These are phyloP conservation scores for Verruconis gallopava DNA, from an alignment of 2,329 filamentous ascomycete genomes.

Conservation along the genomic window DNA sequence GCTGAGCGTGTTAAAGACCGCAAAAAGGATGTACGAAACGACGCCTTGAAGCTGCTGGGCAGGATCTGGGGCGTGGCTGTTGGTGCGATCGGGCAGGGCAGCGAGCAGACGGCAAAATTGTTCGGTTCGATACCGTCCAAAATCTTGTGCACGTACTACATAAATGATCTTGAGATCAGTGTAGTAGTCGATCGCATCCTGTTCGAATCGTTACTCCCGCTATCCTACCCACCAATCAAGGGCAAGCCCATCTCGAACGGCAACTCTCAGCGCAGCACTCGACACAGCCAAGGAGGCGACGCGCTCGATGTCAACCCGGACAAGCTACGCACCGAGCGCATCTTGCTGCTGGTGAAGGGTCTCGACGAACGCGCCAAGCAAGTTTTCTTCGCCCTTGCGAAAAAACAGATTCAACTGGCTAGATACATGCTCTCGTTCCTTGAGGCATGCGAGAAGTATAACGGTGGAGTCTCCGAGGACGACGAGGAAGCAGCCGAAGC, in stretches of 20 bases:
- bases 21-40: conserved; percentile 65
- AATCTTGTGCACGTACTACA: conserved; percentile 79
- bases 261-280: conserved; percentile 38
- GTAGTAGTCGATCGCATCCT: conserved; percentile 71
- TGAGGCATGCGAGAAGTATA: conserved; percentile 75
- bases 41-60: conserved; percentile 73
- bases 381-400: conserved; percentile 79
- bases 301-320: conserved; percentile 51
- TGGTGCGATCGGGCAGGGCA: conserved; percentile 71
- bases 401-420: conserved; percentile 61
- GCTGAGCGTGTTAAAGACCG: conserved; percentile 83
- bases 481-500: conserved; percentile 29
- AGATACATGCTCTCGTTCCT: conserved; percentile 65
- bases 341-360: conserved; percentile 67
- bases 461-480: conserved; percentile 70
- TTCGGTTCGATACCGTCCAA: conserved; percentile 70
- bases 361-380: conserved; percentile 67
- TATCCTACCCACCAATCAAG: conserved; percentile 69
- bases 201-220: conserved; percentile 77
- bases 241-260: conserved; percentile 34
- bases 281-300: conserved; percentile 34
- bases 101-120: conserved; percentile 61
- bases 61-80: conserved; percentile 90
- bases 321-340: conserved; percentile 68
- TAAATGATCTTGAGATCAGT: conserved; percentile 79